Conservation (phyloP, 495 filamentous ascomycete species). For the Extremus antarcticus region DNA sequence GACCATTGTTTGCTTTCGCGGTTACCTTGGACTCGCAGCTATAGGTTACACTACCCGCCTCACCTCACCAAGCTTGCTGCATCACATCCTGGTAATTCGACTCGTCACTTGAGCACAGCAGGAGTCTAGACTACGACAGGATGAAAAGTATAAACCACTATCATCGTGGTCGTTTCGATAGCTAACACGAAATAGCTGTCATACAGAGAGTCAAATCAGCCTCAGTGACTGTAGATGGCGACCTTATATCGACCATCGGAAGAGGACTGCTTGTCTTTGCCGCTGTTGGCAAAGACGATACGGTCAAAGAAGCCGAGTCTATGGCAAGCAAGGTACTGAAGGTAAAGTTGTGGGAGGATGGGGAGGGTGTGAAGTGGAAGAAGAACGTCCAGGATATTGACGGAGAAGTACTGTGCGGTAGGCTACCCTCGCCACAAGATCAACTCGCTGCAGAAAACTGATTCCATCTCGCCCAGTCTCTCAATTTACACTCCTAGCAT, state of each 20-base stretch:
- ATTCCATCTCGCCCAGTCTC: constrained; percentile 65
- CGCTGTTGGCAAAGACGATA: constrained; percentile 83
- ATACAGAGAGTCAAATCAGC: constrained; percentile 92
- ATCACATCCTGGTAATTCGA: not conserved
- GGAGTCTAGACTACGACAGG: not conserved
- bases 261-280: constrained; percentile 86
- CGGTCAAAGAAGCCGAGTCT: constrained; percentile 71
- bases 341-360: constrained; percentile 79
- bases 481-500: constrained; percentile 90
- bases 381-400: constrained; percentile 72
- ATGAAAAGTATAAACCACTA: constrained; percentile 11
- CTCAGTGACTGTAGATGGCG: constrained; percentile 92
- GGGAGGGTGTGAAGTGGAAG: constrained; percentile 67
- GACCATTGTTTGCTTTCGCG: no score
- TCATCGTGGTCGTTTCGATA: not conserved
- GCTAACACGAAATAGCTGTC: constrained; percentile 49
- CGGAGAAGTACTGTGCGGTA: constrained; percentile 87
- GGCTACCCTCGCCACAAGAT: constrained; percentile 20
- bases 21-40: no score
- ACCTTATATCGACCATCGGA: constrained; percentile 80
- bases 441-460: constrained; percentile 2
- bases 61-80: not conserved
- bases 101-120: no score
- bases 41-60: not conserved
- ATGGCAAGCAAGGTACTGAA: constrained; percentile 81